These are phyloP conservation scores for Saccharomyces kudriavzevii DNA, from an alignment of 805 yeast species.

Conservation along the genomic window DNA sequence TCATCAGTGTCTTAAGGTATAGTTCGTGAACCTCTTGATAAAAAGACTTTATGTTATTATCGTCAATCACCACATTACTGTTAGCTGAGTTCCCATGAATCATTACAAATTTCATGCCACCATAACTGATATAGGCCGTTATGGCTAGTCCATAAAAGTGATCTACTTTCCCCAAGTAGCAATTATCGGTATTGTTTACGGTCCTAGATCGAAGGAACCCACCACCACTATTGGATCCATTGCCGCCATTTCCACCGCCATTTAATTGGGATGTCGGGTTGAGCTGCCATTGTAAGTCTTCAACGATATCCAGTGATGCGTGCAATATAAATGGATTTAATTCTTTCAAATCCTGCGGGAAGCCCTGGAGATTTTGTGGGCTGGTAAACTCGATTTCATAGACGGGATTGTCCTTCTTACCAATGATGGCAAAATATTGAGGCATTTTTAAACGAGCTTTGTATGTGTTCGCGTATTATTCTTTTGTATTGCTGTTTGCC, in stretches of 20 bases:
- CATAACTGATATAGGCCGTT: constrained; percentile 83
- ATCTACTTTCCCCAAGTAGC: constrained; percentile 70
- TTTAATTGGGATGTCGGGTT: constrained; percentile 29
- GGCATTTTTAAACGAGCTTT: constrained; percentile 39
- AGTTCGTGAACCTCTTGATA: constrained; percentile 80
- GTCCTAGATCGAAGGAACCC: constrained; percentile 26
- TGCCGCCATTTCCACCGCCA: constrained; percentile 6
- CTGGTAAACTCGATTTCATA: constrained; percentile 69
- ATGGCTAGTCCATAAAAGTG: constrained; percentile 73
- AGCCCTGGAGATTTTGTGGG: constrained; percentile 46
- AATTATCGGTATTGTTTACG: constrained; percentile 19
- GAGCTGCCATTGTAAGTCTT: constrained; percentile 77
- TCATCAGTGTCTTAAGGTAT: constrained; percentile 74
- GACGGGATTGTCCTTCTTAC: constrained; percentile 76
- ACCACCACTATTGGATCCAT: constrained; percentile 1
- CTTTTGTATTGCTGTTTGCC: neutral
- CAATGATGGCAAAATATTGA: constrained; percentile 83
- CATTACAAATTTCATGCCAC: constrained; percentile 74
- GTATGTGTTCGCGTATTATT: neutral
- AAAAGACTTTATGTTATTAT: constrained; percentile 73
- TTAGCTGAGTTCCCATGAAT: constrained; percentile 46
- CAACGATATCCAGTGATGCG: constrained; percentile 83
- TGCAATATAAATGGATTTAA: constrained; percentile 83
- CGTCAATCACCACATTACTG: constrained; percentile 34
- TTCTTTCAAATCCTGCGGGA: constrained; percentile 65